A percentile compares a stretch with the other conserved stretches of the same genome.
Evolutionary conservation across 257 asterid genomes (phyloP).

Genomic region (Gentiana straminea): DNA sequence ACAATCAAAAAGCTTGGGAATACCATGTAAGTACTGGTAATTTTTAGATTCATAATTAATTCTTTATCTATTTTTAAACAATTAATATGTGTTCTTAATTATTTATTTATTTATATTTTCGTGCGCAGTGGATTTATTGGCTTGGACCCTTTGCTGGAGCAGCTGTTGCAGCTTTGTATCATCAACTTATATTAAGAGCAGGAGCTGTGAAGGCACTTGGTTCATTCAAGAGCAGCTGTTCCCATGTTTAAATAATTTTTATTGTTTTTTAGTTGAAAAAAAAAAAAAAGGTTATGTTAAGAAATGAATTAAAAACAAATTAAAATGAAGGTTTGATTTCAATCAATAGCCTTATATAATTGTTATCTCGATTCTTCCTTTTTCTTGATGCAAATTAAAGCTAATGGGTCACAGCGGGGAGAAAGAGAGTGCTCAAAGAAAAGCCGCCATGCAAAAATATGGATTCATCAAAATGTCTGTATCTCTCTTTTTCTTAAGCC

Average conservation of each 20-base stretch:
- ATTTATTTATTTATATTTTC: not conserved
- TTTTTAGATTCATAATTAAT: not conserved
- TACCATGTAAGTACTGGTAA: constrained; percentile 13
- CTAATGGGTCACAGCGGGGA: too few species aligned
- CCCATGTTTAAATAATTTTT: constrained; percentile 8
- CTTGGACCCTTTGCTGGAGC: constrained; percentile 43
- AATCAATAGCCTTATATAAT: too few species aligned
- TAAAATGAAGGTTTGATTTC: too few species aligned
- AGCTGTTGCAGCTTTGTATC: constrained; percentile 32
- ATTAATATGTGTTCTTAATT: too few species aligned
- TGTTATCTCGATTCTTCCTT: too few species aligned
- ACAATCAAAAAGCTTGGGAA: constrained; percentile 22
- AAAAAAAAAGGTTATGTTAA: not conserved
- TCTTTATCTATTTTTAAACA: too few species aligned
- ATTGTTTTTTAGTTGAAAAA: too few species aligned
- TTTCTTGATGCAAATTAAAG: too few species aligned
- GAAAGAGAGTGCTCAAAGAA: too few species aligned
- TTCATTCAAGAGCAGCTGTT: constrained; percentile 18
- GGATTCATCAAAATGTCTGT: too few species aligned
- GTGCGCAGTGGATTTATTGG: constrained; percentile 35
- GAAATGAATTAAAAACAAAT: not conserved
- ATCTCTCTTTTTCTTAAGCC: too few species aligned
- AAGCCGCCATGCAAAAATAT: too few species aligned
- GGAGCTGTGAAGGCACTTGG: constrained; percentile 27
- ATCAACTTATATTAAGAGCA: constrained; percentile 29